These are phyloP conservation scores for Pyrus pyrifolia DNA, from an alignment of 306 rosid genomes.

Conservation along the genomic window DNA sequence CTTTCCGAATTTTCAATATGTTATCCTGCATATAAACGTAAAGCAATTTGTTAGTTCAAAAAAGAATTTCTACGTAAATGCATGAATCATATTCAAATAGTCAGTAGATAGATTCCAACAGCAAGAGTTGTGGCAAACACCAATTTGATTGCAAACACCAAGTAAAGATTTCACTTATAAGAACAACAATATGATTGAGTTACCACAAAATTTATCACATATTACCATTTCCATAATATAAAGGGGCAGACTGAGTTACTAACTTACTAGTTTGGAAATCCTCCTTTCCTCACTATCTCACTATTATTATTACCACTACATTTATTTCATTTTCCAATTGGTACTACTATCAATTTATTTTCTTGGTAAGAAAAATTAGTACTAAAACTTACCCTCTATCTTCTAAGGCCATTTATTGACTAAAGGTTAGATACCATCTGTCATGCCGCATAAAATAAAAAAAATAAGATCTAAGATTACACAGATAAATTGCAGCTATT, in stretches of 20 bases:
- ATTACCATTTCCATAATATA: not conserved
- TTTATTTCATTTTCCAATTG: not conserved
- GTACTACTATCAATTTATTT: not conserved
- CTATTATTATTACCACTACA: not conserved
- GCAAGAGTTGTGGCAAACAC: not conserved
- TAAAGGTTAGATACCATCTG: too few relatives aligned
- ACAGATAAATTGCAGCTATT: not conserved
- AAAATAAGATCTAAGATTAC: not conserved
- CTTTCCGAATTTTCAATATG: conserved; percentile 73
- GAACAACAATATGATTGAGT: not conserved
- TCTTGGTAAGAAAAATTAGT: not conserved
- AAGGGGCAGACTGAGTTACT: not conserved
- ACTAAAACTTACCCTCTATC: not conserved
- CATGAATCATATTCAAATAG: not conserved
- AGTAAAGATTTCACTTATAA: not conserved
- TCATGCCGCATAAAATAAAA: not conserved
- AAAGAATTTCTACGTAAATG: not conserved
- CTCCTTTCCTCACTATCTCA: not conserved
- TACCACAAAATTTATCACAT: not conserved
- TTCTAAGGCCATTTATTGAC: too few relatives aligned
- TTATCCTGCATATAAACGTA: conserved; percentile 52
- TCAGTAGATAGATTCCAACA: not conserved
- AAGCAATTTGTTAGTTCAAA: conserved; percentile 13
- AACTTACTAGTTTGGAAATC: not conserved
- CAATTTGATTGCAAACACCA: not conserved